Evolutionary conservation across 2,329 filamentous ascomycete species (phyloP).

Genomic region (Microcyclospora pomicola): DNA sequence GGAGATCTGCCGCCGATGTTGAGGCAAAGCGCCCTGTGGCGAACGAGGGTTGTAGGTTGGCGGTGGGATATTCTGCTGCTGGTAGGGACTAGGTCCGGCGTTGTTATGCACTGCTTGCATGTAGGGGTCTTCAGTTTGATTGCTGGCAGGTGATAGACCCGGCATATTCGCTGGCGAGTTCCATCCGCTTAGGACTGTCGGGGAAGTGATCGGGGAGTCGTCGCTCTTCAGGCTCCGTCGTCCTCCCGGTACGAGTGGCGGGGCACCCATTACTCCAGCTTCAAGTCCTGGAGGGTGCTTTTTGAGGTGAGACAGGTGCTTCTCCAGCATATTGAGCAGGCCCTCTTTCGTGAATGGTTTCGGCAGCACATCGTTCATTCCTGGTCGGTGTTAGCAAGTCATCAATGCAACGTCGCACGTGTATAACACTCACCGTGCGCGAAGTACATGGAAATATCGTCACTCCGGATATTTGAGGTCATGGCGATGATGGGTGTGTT

Average conservation of each 20-base stretch:
- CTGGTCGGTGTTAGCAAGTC: slow-evolving; percentile 31
- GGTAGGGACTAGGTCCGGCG: slow-evolving; percentile 25
- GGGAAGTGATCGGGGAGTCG: slow-evolving; percentile 48
- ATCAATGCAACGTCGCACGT: background rate
- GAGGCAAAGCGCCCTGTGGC: slow-evolving; percentile 15
- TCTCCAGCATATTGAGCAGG: slow-evolving; percentile 67
- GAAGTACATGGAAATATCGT: slow-evolving; percentile 96
- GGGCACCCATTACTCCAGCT: slow-evolving; percentile 34
- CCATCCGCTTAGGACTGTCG: slow-evolving; percentile 47
- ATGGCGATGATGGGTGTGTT: slow-evolving; percentile 87
- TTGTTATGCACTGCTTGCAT: slow-evolving; percentile 31
- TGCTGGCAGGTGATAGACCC: slow-evolving; percentile 42
- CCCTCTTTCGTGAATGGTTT: slow-evolving; percentile 91
- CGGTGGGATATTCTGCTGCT: slow-evolving; percentile 7
- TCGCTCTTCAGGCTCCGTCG: slow-evolving; percentile 48
- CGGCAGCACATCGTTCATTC: slow-evolving; percentile 93
- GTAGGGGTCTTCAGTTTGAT: slow-evolving; percentile 31
- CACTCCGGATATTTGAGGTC: slow-evolving; percentile 95
- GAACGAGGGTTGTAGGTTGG: slow-evolving; percentile 22
- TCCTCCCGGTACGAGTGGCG: slow-evolving; percentile 36
- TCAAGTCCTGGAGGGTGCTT: slow-evolving; percentile 33
- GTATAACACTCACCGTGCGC: slow-evolving; percentile 58
- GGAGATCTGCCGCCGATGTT: slow-evolving; percentile 45
- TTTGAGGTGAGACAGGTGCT: slow-evolving; percentile 73
- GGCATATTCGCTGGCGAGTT: slow-evolving; percentile 47